phyloP scores from a whole-genome alignment of 1,284 basidiomycete genomes.

The Wolfiporia cocos region DNA sequence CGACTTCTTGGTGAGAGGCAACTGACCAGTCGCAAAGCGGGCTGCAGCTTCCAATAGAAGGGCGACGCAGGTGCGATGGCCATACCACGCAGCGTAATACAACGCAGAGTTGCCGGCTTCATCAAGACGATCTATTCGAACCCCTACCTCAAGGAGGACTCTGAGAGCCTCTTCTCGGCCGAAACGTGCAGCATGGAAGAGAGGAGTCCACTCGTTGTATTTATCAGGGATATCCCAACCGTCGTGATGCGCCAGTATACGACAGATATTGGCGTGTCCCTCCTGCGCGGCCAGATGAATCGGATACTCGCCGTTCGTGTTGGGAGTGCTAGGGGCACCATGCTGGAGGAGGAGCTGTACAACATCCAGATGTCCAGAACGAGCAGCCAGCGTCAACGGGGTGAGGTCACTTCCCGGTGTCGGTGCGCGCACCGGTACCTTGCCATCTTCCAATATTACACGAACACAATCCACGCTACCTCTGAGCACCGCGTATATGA shows the following conservation, averaged over 20 bases:
- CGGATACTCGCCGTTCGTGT: conserved; percentile 93
- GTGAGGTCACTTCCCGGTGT: conserved; percentile 67
- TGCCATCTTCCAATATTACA: conserved; percentile 67
- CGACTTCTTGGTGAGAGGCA: conserved; percentile 18
- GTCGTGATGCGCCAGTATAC: conserved; percentile 66
- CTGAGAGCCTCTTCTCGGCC: conserved; percentile 77
- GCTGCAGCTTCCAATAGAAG: conserved; percentile 56
- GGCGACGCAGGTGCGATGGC: conserved; percentile 77
- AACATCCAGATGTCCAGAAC: conserved; percentile 85
- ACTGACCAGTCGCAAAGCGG: conserved; percentile 14
- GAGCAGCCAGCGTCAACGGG: conserved; percentile 88
- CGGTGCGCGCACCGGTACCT: conserved; percentile 52
- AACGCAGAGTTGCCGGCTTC: conserved; percentile 85
- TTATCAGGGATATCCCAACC: conserved; percentile 93
- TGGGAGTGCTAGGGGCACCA: conserved; percentile 77
- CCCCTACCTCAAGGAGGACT: conserved; percentile 76
- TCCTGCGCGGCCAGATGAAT: conserved; percentile 98
- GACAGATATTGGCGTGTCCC: conserved; percentile 84
- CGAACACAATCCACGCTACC: conserved; percentile 82
- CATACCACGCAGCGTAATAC: conserved; percentile 98
- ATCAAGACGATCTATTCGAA: conserved; percentile 71
- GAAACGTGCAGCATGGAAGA: conserved; percentile 92
- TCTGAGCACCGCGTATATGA: conserved; percentile 88
- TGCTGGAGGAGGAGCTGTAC: conserved; percentile 73
- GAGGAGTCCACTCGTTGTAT: conserved; percentile 96